Percentiles rank a stretch among this genome's conserved stretches.
phyloP scores from a whole-genome alignment of 257 asterid genomes.

The Jacaranda mimosifolia region DNA sequence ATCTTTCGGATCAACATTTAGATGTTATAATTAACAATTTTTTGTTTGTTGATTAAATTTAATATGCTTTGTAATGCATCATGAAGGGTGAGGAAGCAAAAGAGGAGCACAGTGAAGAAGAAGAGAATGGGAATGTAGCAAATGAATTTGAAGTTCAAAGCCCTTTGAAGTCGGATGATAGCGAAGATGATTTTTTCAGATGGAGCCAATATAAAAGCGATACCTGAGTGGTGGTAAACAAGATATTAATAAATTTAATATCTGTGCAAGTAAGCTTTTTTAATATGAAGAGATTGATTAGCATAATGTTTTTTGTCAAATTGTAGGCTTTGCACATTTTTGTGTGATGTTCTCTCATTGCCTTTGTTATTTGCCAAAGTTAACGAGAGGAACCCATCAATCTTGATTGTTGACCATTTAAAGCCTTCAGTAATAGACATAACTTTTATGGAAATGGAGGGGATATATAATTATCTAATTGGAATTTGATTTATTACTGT shows the following conservation, averaged over 20 bases:
- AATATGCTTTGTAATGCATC: constrained; percentile 14
- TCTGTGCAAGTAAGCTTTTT: background rate
- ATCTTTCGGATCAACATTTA: background rate
- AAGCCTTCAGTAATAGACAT: background rate
- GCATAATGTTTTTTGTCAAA: background rate
- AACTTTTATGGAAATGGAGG: background rate
- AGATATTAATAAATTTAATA: background rate
- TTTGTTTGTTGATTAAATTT: background rate
- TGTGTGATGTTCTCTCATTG: background rate
- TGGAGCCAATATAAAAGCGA: constrained; percentile 66
- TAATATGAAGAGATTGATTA: constrained; percentile 1
- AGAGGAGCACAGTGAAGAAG: constrained; percentile 45
- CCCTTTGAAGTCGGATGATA: constrained; percentile 47
- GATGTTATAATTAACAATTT: background rate
- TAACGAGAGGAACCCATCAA: background rate
- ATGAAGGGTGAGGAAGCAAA: constrained; percentile 57
- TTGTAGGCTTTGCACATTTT: background rate
- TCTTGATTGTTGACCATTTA: background rate
- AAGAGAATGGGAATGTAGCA: constrained; percentile 34
- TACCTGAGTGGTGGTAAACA: constrained; percentile 29
- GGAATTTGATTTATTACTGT: background rate
- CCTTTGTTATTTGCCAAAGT: background rate
- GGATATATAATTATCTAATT: background rate
- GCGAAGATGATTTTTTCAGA: constrained; percentile 54
- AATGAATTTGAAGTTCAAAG: constrained; percentile 42